Percentiles rank a stretch among this genome's conserved stretches.
Conservation (phyloP, 2,329 filamentous ascomycete genomes). For the Bipolaris oryzae region DNA sequence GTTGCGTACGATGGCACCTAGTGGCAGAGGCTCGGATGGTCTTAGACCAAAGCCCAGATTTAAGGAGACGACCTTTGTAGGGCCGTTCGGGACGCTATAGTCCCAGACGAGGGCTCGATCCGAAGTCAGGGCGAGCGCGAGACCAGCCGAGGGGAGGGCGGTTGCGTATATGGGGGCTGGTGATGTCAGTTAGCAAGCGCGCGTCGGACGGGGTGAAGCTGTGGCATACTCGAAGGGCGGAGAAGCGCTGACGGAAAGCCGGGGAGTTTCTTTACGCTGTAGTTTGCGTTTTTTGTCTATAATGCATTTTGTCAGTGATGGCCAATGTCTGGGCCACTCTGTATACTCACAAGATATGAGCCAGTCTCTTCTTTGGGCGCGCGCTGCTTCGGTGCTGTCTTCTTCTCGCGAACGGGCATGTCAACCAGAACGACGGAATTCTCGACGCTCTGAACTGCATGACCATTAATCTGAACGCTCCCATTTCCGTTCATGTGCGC, state of each 20-base stretch:
- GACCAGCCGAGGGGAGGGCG: constrained; percentile 65
- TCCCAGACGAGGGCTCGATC: constrained; percentile 89
- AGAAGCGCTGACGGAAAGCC: constrained; percentile 80
- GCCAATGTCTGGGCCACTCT: not conserved
- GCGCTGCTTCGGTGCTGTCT: constrained; percentile 59
- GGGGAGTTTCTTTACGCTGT: constrained; percentile 82
- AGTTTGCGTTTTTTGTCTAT: constrained; percentile 83
- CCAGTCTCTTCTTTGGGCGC: constrained; percentile 71
- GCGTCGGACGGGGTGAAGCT: constrained; percentile 17
- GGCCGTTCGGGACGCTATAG: constrained; percentile 69
- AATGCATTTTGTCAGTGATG: constrained; percentile 13
- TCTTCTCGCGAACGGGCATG: constrained; percentile 51
- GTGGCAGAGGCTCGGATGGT: constrained; percentile 73
- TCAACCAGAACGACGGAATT: constrained; percentile 42
- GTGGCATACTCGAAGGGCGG: constrained; percentile 66
- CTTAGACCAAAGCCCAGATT: constrained; percentile 75
- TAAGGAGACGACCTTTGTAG: constrained; percentile 77
- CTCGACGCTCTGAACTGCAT: constrained; percentile 36
- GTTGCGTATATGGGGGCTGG: constrained; percentile 48
- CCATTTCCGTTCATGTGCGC: constrained; percentile 45
- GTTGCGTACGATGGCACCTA: constrained; percentile 81
- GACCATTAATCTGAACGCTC: constrained; percentile 38
- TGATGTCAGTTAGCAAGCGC: constrained; percentile 23
- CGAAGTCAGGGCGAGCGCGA: constrained; percentile 80
- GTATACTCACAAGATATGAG: constrained; percentile 64